These are phyloP conservation scores for Dianthus caryophyllus DNA, from an alignment of 148 eudicot genomes.

Conservation along the genomic window DNA sequence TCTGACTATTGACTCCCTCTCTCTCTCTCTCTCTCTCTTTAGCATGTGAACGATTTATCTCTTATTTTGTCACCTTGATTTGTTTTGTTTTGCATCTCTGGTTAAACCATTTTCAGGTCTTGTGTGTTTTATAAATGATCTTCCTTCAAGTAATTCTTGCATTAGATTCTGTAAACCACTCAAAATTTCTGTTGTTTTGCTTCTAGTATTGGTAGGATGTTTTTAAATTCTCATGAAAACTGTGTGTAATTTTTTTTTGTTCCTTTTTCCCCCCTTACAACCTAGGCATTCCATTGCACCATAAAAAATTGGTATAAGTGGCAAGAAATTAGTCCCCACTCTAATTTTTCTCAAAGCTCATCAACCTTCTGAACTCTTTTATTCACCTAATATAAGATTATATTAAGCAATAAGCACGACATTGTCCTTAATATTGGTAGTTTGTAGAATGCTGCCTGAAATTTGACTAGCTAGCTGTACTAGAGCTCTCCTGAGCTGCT, in stretches of 20 bases:
- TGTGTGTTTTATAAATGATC: not conserved
- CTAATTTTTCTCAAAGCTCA: too few relatives aligned
- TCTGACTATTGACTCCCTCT: conserved; percentile 5
- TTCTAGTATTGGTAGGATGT: not conserved
- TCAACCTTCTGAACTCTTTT: too few relatives aligned
- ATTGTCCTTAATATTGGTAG: too few relatives aligned
- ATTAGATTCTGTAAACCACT: not conserved
- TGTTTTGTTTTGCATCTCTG: not conserved
- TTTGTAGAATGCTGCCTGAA: too few relatives aligned
- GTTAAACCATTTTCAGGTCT: not conserved
- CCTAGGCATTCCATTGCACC: not conserved
- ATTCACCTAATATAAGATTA: too few relatives aligned
- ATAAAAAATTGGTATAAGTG: not conserved
- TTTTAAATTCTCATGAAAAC: not conserved
- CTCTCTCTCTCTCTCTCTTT: not conserved
- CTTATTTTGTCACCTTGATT: conserved; percentile 3
- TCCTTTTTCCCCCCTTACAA: not conserved
- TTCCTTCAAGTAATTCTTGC: not conserved
- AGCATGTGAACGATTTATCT: conserved; percentile 19
- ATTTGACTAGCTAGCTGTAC: too few relatives aligned
- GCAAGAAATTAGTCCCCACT: not conserved
- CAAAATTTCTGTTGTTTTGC: not conserved
- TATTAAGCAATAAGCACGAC: too few relatives aligned
- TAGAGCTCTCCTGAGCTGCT: too few relatives aligned
- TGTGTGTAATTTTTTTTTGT: not conserved